These are phyloP conservation scores for Amylostereum chailletii DNA, from an alignment of 1,284 basidiomycete genomes.

Conservation along the genomic window DNA sequence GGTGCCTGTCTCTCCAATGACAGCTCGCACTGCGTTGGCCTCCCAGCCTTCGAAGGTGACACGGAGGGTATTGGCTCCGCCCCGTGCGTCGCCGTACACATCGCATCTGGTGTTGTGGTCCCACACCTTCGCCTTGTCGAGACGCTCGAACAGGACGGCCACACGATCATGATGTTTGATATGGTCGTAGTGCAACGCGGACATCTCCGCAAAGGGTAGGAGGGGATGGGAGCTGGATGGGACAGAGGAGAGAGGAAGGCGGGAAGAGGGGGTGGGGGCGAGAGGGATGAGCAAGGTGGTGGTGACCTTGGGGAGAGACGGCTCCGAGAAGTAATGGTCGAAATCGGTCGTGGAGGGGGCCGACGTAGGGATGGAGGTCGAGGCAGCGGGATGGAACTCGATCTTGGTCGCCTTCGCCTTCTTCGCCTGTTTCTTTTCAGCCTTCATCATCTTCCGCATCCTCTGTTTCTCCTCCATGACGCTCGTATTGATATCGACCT, in stretches of 20 bases:
- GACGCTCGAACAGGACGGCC: conserved; percentile 53
- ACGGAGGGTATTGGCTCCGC: conserved; percentile 51
- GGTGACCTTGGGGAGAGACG: conserved; percentile 34
- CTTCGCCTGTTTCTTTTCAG: conserved; percentile 4
- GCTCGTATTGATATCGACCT: conserved; percentile 56
- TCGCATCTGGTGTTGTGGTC: conserved; percentile 46
- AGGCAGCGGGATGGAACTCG: conserved; percentile 7
- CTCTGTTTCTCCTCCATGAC: conserved; percentile 8
- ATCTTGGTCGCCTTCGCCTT: conserved; percentile 8
- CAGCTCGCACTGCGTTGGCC: conserved; percentile 44
- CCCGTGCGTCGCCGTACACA: conserved; percentile 39
- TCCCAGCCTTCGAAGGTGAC: conserved; percentile 67
- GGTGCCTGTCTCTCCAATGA: conserved; percentile 58
- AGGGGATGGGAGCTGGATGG: conserved; percentile 29
- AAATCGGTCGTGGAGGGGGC: conserved; percentile 31
- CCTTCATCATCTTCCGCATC: conserved; percentile 7
- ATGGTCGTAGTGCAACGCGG: conserved; percentile 41
- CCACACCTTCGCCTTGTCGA: conserved; percentile 63
- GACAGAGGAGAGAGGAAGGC: conserved; percentile 43
- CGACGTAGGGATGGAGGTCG: conserved; percentile 1
- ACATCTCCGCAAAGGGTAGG: conserved; percentile 46
- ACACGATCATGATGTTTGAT: conserved; percentile 55
- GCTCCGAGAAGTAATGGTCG: conserved; percentile 50
- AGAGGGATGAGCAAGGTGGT: conserved; percentile 67
- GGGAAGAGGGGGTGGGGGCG: conserved; percentile 57